Evolutionary conservation across 805 yeast genomes (phyloP), one percentile per base, ranked within the genome.

Genomic region (Tetrapisispora namnaoensis): DNA sequence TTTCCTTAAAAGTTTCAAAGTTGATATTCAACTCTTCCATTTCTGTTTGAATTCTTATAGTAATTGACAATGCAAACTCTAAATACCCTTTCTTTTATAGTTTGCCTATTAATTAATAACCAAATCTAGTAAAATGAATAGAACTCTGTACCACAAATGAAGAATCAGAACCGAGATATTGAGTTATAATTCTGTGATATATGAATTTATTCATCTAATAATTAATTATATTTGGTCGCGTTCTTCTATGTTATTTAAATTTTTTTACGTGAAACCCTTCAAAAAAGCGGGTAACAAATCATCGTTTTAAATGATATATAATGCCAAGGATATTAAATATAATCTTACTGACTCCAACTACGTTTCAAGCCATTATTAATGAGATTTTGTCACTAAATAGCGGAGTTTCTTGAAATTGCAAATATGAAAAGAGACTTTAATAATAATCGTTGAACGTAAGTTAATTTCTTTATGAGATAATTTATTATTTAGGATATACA

Each of bases 21-120:
- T 65, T 58, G 37, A 65, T 63, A 50, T 55, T 59, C 52, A 61
- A 56, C 46, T 59, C 67, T 42, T 57, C 65, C 68, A 64, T 66
- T 53, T 36, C 36, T 13, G 37, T 5, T 42, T 16, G 13, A 42
- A 40, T n/a, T 22, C 21, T 40, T n/a, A 27, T 11, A n/a, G 34
- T n/a, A 13, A 9, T 27, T 10, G 18, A 24, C 35, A 10, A 10
- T 13, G n/a, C n/a, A 32, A 14, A 32, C n/a, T 32, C 13, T 32
- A 4, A 14, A 32, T 13, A 7, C n/a, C 11, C 35, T 5, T 32
- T 32, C 11, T 10, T 10, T 14, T 14, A 32, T 8, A 32, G 11
- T 11, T 28, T 32, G 35, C 6, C 11, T 32, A 32, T 5, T 8
- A 32, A 32, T 32, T 10, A 14, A 4, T 13, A 32, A 32, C 5